Base-by-base conservation (phyloP, 192 early-diverging fungal genomes). In the Backusella morwellensis region DNA sequence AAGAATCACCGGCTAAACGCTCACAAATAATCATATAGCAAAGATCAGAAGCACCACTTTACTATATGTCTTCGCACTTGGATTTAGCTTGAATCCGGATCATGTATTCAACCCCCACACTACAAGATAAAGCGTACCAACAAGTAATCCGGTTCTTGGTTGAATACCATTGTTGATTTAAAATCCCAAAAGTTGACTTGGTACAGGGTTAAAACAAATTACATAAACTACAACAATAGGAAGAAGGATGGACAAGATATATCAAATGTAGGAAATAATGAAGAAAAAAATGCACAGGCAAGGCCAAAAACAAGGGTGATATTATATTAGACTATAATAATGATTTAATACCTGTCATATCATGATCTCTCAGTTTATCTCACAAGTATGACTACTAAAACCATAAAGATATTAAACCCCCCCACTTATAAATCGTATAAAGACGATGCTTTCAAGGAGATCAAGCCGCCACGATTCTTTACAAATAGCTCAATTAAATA, bases 51-150 rank as follows among this genome's bases (percentile, higher is more conserved):
- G 89, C 9, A 86, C 86, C 6, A 93, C 92, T 73, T 73, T 94
- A 71, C 92, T 92, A 6, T 89, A 92, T n/a, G 90, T 94, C 7
- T 86, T 94, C 77, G 87, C 90, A 75, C 93, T 91, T 0, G 90
- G 91, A 38, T 78, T 94, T 35, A 79, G 92, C 17, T 91, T 90
- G 4, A 91, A 91, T 35, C 91, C 90, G 11, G 85, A 86, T 26
- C 83, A 90, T 52, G 86, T 88, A 74, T 86, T 92, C 75, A 87
- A 87, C 3, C 93, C 93, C 91, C 36, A 90, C 32, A 32, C 32
- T 90, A 23, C 88, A 92, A 77, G 93, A 94, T 73, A 88, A 87
- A 50, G 85, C 81, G n/a, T 90, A 90, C 15, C 88, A 92, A 74
- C 82, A 86, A 21, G 91, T 93, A 35, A 63, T 93, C 0, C 91